Evolutionary conservation across 202 grass and related monocot genomes (phyloP).

Genomic region (Saccharum hybrid): DNA sequence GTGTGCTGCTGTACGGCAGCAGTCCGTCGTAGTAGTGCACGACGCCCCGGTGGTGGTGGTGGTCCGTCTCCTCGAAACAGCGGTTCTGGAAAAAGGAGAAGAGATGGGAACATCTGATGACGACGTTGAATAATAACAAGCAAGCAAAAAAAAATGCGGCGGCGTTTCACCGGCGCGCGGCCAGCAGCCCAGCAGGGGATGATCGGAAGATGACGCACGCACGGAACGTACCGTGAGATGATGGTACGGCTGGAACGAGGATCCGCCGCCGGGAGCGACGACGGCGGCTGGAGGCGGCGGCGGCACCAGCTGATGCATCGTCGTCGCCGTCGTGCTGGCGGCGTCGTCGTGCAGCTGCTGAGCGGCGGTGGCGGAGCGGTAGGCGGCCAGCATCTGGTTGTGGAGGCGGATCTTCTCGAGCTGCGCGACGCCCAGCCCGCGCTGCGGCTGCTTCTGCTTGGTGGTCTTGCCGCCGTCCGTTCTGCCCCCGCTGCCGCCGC

Average conservation of each 20-base stretch:
- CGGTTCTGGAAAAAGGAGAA: not conserved
- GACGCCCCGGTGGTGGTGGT: not conserved
- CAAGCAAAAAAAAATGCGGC: no score
- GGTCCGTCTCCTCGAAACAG: not conserved
- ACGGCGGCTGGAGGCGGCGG: not conserved
- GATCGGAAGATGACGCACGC: no score
- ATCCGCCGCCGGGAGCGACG: no score
- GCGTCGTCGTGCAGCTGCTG: not conserved
- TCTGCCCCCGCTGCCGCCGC: not conserved
- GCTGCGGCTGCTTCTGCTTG: conserved; percentile 53
- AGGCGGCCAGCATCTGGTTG: conserved; percentile 75
- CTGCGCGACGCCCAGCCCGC: conserved; percentile 79
- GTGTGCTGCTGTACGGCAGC: not conserved
- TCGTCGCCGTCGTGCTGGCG: not conserved
- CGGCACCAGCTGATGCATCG: no score
- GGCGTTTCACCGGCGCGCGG: not conserved
- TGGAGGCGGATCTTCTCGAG: conserved; percentile 83
- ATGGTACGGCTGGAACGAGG: not conserved
- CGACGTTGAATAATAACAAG: no score
- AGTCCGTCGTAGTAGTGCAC: conserved; percentile 31
- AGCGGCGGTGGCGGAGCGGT: conserved; percentile 33
- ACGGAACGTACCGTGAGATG: not conserved
- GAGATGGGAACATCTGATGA: not conserved
- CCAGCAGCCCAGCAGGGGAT: not conserved
- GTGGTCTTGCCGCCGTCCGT: conserved; percentile 14